A percentile compares a stretch with the other conserved stretches of the same genome.
These are phyloP conservation scores for Lepiota brunneoincarnata DNA, from an alignment of 768 basidiomycete species.

Conservation along the genomic window DNA sequence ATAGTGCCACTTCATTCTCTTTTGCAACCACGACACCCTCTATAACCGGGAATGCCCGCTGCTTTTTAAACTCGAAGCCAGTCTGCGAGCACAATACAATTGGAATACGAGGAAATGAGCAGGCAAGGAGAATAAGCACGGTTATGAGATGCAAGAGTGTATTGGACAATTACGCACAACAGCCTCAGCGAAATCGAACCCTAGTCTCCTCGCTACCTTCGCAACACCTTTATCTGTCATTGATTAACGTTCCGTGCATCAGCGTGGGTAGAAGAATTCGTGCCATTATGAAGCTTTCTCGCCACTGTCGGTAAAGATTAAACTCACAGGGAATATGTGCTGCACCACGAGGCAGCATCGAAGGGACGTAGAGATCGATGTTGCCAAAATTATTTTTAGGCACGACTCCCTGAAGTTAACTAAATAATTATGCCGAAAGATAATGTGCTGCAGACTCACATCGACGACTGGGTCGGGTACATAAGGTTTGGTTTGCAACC, in stretches of 20 bases:
- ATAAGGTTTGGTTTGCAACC: constrained; percentile 82
- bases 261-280: constrained; percentile 3
- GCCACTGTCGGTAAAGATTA: background rate
- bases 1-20: constrained; percentile 69
- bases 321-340: constrained; percentile 88
- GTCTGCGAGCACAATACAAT: constrained; percentile 49
- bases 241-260: constrained; percentile 8
- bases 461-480: constrained; percentile 78
- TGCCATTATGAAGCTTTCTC: background rate
- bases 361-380: constrained; percentile 91
- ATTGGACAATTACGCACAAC: constrained; percentile 62
- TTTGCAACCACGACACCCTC: constrained; percentile 84
- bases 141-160: constrained; percentile 3
- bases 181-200: constrained; percentile 91
- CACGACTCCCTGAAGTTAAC: constrained; percentile 68
- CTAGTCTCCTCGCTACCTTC: constrained; percentile 85
- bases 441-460: constrained; percentile 43
- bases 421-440: background rate
- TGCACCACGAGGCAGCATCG: constrained; percentile 90
- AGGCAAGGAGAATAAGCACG: constrained; percentile 10
- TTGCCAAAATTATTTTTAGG: constrained; percentile 97
- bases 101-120: background rate
- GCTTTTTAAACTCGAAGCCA: constrained; percentile 95
- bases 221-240: constrained; percentile 75
- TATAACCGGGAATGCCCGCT: constrained; percentile 80